Percentiles rank a stretch among this genome's conserved stretches.
Evolutionary conservation across 2,329 filamentous ascomycete species (phyloP).

Genomic region (Ophiocordyceps sinensis): DNA sequence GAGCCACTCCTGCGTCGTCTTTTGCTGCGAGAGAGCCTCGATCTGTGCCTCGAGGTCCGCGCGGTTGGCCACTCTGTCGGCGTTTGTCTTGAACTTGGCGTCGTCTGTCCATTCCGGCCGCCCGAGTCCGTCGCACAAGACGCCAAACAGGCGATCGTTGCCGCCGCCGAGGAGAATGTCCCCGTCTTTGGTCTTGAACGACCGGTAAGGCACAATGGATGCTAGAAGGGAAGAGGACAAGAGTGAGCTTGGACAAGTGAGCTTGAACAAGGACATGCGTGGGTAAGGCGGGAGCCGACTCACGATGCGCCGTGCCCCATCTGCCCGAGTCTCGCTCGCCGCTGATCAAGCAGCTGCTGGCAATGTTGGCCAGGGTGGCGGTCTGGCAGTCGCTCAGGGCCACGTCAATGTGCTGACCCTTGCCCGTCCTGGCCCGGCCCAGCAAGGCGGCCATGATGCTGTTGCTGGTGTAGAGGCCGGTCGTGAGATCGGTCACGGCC

Average conservation of each 20-base stretch:
- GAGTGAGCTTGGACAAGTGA: neutral
- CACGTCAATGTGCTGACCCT: conserved; percentile 85
- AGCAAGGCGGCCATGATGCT: conserved; percentile 88
- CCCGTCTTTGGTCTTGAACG: conserved; percentile 62
- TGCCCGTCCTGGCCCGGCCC: conserved; percentile 56
- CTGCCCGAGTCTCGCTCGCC: conserved; percentile 76
- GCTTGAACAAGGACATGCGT: too few species aligned
- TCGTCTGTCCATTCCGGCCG: conserved; percentile 46
- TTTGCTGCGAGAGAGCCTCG: conserved; percentile 56
- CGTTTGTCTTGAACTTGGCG: conserved; percentile 44
- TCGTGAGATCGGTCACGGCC: conserved; percentile 90
- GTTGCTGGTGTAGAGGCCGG: conserved; percentile 88
- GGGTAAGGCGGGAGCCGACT: conserved; percentile 11
- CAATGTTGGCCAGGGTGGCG: conserved; percentile 88
- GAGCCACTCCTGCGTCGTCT: conserved; percentile 81
- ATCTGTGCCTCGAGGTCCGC: conserved; percentile 64
- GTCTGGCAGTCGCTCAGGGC: conserved; percentile 89
- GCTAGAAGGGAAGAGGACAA: conserved; percentile 31
- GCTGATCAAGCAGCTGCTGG: conserved; percentile 78
- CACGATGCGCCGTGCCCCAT: conserved; percentile 94
- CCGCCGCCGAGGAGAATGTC: conserved; percentile 56
- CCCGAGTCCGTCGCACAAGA: conserved; percentile 46
- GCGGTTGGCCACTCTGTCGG: conserved; percentile 54
- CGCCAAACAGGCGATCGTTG: conserved; percentile 55
- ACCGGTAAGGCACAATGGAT: conserved; percentile 92